Base-by-base conservation (phyloP, 163 green algal genomes). In the Prototheca wickerhamii region DNA sequence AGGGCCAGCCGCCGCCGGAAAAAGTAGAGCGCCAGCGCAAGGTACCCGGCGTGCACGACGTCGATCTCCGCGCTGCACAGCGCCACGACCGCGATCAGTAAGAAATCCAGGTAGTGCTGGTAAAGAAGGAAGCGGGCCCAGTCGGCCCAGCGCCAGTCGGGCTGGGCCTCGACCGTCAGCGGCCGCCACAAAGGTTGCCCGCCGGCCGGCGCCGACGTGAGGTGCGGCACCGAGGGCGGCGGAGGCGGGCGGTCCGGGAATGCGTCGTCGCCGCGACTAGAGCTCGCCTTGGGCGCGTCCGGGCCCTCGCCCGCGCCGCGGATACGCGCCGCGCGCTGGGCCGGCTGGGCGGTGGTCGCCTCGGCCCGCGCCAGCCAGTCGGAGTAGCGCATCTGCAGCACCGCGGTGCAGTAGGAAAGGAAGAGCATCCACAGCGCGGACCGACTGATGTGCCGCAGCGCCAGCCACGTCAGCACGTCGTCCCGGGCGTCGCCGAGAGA, bases 41-140 rank as follows among this genome's bases (percentile, higher is more conserved):
- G 80, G 75, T 92, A 92, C 6, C 80, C 79, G 5, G 82, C 83
- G 42, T 89, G 84, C 49, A 90, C 73, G 34, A 88, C 65, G 67
- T 92, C 85, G 33, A 85, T 82, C 67, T 89, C 83, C 35, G 84
- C 29, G 2, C 70, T 67, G 56, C 79, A 86, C 49, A 90, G 64
- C 10, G 65, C 73, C 56, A 90, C 81, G 54, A 90, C 75, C 6
- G 72, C 71, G 23, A 85, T 51, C 61, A 90, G 68, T 52, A 90
- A 61, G 6, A 74, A 58, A 35, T 90, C 81, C 55, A 86, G 68
- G 46, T 75, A 81, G 53, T 85, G 73, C 63, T 82, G 82, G 61
- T 74, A 77, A 3, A 82, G 35, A 17, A 63, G 46, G 61, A 79
- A 87, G 7, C 80, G 67, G 21, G 60, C 40, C 78, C 78, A 84